A percentile compares a stretch with the other conserved stretches of the same genome.
Conservation (phyloP, 2,329 filamentous ascomycete genomes). For the Diaporthe caulivora region DNA sequence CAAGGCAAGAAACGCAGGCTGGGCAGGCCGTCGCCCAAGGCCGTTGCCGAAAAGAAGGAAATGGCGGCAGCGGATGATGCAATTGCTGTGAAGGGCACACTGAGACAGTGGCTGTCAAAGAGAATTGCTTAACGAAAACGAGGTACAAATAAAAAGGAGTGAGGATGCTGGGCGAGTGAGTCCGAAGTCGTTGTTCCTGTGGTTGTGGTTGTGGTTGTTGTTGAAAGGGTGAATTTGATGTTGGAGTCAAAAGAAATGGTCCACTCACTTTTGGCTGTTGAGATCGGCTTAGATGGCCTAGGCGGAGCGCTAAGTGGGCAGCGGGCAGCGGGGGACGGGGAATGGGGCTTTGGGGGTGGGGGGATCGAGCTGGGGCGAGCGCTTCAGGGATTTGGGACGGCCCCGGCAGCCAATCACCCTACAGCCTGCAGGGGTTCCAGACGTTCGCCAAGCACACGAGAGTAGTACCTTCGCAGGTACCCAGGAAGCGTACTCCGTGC, state of each 20-base stretch:
- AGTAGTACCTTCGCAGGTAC: no score
- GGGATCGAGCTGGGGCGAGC: conserved; percentile 25
- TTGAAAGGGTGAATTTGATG: conserved; percentile 28
- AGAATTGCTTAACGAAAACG: background rate
- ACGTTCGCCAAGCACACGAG: conserved; percentile 5
- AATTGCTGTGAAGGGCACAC: background rate
- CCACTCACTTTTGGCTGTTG: conserved; percentile 21
- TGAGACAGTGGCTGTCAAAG: background rate
- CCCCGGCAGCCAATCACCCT: conserved; percentile 25
- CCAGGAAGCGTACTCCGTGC: no score
- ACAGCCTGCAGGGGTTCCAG: background rate
- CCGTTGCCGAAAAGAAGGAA: background rate
- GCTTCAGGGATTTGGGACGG: conserved; percentile 26
- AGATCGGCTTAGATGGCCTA: conserved; percentile 23
- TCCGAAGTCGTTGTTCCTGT: background rate
- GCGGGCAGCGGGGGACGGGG: background rate
- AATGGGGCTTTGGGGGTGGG: background rate
- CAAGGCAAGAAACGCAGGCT: background rate
- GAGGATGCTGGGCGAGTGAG: conserved; percentile 19
- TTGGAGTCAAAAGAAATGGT: conserved; percentile 21
- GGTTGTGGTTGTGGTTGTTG: no score
- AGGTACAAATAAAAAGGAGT: conserved; percentile 29
- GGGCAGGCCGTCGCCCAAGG: background rate
- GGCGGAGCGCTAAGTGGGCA: conserved; percentile 9
- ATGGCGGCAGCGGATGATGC: background rate